Percentiles rank a stretch among this genome's conserved stretches.
Evolutionary conservation across 768 basidiomycete genomes (phyloP).

Genomic region (Hysterangium stoloniferum): DNA sequence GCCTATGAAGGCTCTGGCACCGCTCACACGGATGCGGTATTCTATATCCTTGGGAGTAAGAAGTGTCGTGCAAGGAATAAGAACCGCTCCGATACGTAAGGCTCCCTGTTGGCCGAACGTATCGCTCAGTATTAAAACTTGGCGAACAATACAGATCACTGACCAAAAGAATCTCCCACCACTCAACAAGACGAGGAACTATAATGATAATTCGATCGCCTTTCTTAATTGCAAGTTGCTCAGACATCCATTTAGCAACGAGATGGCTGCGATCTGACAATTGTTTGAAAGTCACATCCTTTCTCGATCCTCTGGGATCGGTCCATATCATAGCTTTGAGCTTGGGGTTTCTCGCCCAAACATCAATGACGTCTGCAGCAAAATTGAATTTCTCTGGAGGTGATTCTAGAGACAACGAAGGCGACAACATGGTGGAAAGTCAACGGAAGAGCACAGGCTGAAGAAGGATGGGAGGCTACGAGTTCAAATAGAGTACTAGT

Average conservation of each 20-base stretch:
- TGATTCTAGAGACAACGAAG: no score
- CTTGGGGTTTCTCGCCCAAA: not conserved
- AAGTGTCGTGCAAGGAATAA: slow-evolving; percentile 1
- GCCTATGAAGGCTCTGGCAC: not conserved
- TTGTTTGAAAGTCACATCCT: not conserved
- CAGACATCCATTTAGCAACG: slow-evolving; percentile 2
- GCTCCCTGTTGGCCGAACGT: not conserved
- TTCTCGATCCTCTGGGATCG: not conserved
- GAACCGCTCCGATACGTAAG: not conserved
- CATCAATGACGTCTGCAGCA: not conserved
- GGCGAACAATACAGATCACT: not conserved
- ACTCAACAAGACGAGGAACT: not conserved
- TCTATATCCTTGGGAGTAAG: slow-evolving; percentile 1
- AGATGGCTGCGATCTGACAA: not conserved
- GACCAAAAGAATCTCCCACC: slow-evolving; percentile 1
- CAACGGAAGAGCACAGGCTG: no score
- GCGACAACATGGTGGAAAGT: no score
- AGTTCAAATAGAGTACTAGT: no score
- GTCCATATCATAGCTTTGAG: slow-evolving; percentile 2
- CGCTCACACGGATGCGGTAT: not conserved
- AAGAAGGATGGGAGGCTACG: no score
- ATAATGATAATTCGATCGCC: not conserved
- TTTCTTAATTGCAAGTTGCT: not conserved
- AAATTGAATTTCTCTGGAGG: not conserved
- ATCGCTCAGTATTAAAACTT: not conserved